phyloP scores from a whole-genome alignment of 371 early-diverging fungal species.

The Rhizomucor pusillus region DNA sequence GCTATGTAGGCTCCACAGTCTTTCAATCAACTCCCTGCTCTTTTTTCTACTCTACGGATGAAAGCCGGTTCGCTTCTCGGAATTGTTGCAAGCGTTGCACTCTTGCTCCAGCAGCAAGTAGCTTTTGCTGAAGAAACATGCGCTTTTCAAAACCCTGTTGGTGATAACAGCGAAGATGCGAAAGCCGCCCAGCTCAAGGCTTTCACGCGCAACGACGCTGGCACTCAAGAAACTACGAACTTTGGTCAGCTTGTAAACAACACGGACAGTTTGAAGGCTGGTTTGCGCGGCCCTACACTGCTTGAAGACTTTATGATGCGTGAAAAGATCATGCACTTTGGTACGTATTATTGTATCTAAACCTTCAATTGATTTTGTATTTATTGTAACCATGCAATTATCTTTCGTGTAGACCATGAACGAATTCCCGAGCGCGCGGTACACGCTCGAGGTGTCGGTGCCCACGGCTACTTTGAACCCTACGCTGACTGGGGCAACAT shows the following conservation, averaged over 20 bases:
- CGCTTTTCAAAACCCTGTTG: conserved; percentile 1
- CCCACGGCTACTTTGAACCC: conserved; percentile 51
- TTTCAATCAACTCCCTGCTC: no score
- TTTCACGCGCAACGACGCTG: conserved; percentile 15
- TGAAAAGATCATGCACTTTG: conserved; percentile 57
- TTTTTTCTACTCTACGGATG: no score
- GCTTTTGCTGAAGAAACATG: not conserved
- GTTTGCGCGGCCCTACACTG: conserved; percentile 45
- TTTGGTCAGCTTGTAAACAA: conserved; percentile 17
- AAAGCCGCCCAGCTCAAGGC: conserved; percentile 12
- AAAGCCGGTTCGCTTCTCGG: no score
- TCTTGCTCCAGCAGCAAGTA: not conserved
- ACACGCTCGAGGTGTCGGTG: conserved; percentile 52
- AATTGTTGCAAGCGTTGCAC: not conserved
- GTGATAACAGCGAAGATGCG: conserved; percentile 3
- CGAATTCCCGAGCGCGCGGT: conserved; percentile 55
- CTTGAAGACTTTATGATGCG: conserved; percentile 49
- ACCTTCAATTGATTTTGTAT: not conserved
- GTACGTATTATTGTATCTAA: conserved; percentile 12
- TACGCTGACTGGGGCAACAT: conserved; percentile 32
- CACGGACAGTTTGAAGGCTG: conserved; percentile 29
- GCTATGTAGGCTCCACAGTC: no score
- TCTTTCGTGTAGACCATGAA: conserved; percentile 4
- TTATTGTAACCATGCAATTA: not conserved
- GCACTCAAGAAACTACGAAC: conserved; percentile 12